phyloP scores from a whole-genome alignment of 1,139 yeast species.

The Nakaseomyces kungkrabaensis region DNA sequence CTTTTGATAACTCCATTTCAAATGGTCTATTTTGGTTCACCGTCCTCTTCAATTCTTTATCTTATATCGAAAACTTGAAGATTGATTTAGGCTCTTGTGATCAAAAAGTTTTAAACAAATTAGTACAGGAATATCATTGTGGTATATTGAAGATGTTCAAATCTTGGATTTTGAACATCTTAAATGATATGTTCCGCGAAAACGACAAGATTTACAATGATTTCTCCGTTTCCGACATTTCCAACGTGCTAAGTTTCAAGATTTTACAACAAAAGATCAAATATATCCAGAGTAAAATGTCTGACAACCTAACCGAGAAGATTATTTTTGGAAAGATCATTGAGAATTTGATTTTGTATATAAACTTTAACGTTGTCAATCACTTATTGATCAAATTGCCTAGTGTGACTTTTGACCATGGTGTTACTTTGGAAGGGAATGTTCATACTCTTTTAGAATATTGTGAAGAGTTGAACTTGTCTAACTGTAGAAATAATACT shows the following conservation, averaged over 20 bases:
- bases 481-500: slow-evolving; percentile 2
- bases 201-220: slow-evolving; percentile 1
- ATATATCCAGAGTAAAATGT: neutral
- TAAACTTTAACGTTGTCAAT: slow-evolving; percentile 1
- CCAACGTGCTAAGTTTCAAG: neutral
- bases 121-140: neutral
- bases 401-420: neutral
- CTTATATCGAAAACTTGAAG: neutral
- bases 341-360: neutral
- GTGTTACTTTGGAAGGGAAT: neutral
- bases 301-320: neutral
- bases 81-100: neutral
- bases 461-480: slow-evolving; percentile 1
- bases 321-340: neutral
- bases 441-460: neutral
- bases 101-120: neutral
- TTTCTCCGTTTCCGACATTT: neutral
- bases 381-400: neutral
- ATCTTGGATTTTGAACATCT: slow-evolving; percentile 1
- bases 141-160: neutral
- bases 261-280: slow-evolving; percentile 1
- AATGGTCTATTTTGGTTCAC: neutral
- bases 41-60: neutral
- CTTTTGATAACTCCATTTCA: neutral
- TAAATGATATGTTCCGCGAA: slow-evolving; percentile 1